phyloP scores from a whole-genome alignment of 1,284 basidiomycete genomes.

The Agroathelia rolfsii region DNA sequence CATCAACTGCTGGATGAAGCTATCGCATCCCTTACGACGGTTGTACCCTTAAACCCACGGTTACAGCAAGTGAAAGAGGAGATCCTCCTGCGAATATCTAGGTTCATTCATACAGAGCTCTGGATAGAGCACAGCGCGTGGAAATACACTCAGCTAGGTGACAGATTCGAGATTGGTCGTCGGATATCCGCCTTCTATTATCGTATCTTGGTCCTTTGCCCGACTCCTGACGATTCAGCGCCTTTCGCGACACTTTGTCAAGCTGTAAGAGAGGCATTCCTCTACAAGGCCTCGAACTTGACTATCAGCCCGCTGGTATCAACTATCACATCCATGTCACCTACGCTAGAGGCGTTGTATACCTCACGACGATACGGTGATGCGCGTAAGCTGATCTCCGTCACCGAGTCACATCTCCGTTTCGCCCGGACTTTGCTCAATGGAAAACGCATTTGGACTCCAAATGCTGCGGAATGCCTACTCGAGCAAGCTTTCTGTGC shows the following conservation, averaged over 20 bases:
- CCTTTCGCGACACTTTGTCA: constrained; percentile 51
- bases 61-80: constrained; percentile 70
- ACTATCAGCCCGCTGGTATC: constrained; percentile 70
- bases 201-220: constrained; percentile 54
- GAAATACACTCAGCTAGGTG: constrained; percentile 70
- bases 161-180: constrained; percentile 72
- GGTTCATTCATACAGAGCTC: constrained; percentile 74
- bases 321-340: constrained; percentile 50
- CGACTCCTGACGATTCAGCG: constrained; percentile 38
- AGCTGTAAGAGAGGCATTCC: constrained; percentile 54
- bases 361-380: constrained; percentile 58
- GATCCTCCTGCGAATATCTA: constrained; percentile 66
- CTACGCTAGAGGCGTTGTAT: constrained; percentile 50
- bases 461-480: constrained; percentile 41
- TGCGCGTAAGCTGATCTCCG: constrained; percentile 53
- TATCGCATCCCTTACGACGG: constrained; percentile 40
- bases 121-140: constrained; percentile 80
- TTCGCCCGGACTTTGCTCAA: constrained; percentile 54
- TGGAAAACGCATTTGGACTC: constrained; percentile 40
- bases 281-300: constrained; percentile 62
- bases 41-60: constrained; percentile 45
- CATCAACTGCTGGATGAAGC: constrained; percentile 70
- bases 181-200: constrained; percentile 58
- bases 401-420: constrained; percentile 57
- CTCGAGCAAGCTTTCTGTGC: constrained; percentile 69